phyloP scores from a whole-genome alignment of 2,329 filamentous ascomycete species.

The Aspergillus transmontanensis region DNA sequence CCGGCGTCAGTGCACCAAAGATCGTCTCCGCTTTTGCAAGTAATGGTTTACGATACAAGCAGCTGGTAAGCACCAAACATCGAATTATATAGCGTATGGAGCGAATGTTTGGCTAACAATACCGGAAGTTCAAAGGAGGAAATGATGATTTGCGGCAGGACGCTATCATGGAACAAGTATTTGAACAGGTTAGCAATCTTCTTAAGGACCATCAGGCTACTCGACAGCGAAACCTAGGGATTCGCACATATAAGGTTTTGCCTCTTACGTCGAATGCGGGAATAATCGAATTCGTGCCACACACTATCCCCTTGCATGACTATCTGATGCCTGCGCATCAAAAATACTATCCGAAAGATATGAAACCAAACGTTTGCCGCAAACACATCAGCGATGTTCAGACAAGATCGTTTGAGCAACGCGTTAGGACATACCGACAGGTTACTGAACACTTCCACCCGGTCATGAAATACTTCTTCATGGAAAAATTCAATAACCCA shows the following conservation, averaged over 20 bases:
- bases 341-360: constrained; percentile 80
- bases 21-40: constrained; percentile 80
- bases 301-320: constrained; percentile 89
- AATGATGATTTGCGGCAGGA: constrained; percentile 97
- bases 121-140: constrained; percentile 76
- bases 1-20: constrained; percentile 89
- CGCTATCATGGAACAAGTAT: constrained; percentile 99
- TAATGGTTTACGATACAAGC: constrained; percentile 79
- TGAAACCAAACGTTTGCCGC: constrained; percentile 74
- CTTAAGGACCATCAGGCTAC: constrained; percentile 84
- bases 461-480: constrained; percentile 95
- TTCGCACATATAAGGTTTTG: constrained; percentile 95
- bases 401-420: constrained; percentile 66
- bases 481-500: constrained; percentile 89
- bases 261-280: constrained; percentile 83
- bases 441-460: constrained; percentile 84
- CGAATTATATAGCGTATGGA: not conserved
- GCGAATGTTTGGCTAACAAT: constrained; percentile 12
- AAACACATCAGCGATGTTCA: constrained; percentile 77
- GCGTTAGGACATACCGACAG: constrained; percentile 74
- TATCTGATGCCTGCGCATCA: constrained; percentile 90
- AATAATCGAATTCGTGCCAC: constrained; percentile 94
- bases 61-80: constrained; percentile 63
- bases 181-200: constrained; percentile 89
- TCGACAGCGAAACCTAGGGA: constrained; percentile 82